phyloP scores from a whole-genome alignment of 176 grass and related monocot species.

The Ensete ventricosum region DNA sequence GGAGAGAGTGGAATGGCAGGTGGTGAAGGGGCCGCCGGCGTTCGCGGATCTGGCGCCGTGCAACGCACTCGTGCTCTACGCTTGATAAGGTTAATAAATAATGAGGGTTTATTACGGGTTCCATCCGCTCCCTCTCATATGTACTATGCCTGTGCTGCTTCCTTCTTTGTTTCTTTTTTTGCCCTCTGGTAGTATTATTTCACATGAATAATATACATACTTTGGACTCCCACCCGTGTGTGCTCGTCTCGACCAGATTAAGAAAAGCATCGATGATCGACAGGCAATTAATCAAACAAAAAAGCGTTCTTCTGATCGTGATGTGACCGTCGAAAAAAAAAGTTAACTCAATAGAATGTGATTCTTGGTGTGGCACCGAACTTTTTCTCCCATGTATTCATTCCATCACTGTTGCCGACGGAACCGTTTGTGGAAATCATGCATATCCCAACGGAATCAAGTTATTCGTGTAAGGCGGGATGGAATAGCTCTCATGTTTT shows the following conservation, averaged over 20 bases:
- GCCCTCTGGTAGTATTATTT: not conserved
- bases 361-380: too few relatives aligned
- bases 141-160: not conserved
- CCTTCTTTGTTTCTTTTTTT: not conserved
- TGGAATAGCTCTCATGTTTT: not conserved
- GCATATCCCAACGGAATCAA: too few relatives aligned
- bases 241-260: not conserved
- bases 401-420: too few relatives aligned
- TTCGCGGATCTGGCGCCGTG: conserved; percentile 68
- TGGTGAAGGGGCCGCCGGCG: conserved; percentile 64
- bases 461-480: not conserved
- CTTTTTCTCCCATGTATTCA: too few relatives aligned
- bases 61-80: conserved; percentile 72
- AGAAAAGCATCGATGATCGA: not conserved
- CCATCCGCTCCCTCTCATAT: not conserved
- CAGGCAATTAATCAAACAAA: not conserved
- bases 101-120: conserved; percentile 5
- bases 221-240: not conserved
- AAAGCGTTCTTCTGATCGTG: not conserved
- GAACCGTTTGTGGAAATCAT: too few relatives aligned
- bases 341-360: not conserved
- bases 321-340: not conserved
- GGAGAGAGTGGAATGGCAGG: conserved; percentile 73
- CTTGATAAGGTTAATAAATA: conserved; percentile 13
- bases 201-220: conserved; percentile 3